These are phyloP conservation scores for Croton setiger DNA, from an alignment of 441 rosid genomes.

Conservation along the genomic window DNA sequence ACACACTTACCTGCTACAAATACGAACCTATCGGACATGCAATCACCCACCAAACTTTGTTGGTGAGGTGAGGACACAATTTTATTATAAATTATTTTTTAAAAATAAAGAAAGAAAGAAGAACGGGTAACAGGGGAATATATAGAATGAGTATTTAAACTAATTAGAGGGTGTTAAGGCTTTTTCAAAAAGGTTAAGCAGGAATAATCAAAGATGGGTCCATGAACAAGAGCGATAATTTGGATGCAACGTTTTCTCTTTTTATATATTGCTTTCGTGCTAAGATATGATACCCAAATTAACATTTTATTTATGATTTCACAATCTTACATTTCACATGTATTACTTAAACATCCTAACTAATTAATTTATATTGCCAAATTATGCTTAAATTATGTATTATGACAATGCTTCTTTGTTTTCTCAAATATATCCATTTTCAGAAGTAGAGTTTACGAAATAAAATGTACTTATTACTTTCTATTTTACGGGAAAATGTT, in stretches of 20 bases:
- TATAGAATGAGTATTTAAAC: conserved; percentile 13
- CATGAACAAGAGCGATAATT: conserved; percentile 24
- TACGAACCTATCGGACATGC: background rate
- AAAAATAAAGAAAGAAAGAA: background rate
- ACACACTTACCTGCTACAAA: background rate
- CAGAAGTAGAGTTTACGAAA: background rate
- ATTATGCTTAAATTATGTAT: conserved; percentile 9
- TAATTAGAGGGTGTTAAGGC: conserved; percentile 42
- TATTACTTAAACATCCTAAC: conserved; percentile 17
- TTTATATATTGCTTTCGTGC: conserved; percentile 27
- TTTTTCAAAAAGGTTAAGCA: conserved; percentile 52
- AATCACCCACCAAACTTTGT: background rate
- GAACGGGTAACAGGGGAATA: background rate
- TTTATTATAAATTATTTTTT: no score
- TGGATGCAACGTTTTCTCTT: conserved; percentile 33
- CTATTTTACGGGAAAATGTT: background rate
- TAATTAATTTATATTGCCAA: conserved; percentile 8
- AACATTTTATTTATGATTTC: conserved; percentile 14
- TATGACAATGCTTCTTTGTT: background rate
- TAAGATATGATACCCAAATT: conserved; percentile 18
- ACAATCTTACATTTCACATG: background rate
- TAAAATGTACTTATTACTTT: background rate
- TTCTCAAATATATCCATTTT: background rate
- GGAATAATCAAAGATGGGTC: conserved; percentile 41
- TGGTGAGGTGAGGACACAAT: background rate